Base-by-base conservation (phyloP, 768 basidiomycete genomes). In the Mycena maculata region DNA sequence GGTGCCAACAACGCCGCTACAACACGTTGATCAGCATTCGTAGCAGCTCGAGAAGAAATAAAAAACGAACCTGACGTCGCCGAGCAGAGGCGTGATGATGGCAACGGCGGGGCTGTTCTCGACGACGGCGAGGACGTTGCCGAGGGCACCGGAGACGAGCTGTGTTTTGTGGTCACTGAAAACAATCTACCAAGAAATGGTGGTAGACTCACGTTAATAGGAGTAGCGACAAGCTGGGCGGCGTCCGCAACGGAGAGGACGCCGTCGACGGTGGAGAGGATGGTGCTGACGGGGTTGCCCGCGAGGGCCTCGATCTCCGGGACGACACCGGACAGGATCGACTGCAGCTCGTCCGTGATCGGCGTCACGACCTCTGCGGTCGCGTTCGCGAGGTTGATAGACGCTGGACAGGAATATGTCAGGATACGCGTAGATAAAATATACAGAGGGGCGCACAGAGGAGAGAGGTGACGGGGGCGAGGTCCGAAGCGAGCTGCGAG, bases 191-290 rank as follows among this genome's bases (percentile, higher is more conserved):
- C 18, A 27, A 44, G 7, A 18, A 25, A 3, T 25, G n/a, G 27
- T 41, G 41, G 18, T 12, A 3, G 31, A 57, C 64, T 25, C 2
- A 69, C 68, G 44, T 30, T 36, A 28, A 66, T 31, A 30, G 49
- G 55, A 22, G 60, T 60, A 0, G 65, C 69, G n/a, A 70, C 25
- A 52, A 66, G 59, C 48, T 52, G 48, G 28, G 65, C 69, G 15
- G 65, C 52, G 10, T 60, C 65, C 48, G 49, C 27, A 11, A 45
- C 52, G 11, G 49, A 48, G 49, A 67, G 27, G 39, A 67, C 60
- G 11, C 65, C 69, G 30, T 70, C 65, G 12, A 58, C 64, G 15
- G 69, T 66, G 9, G 61, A 42, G 31, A 70, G 69, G 52, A 70
- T 41, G 13, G 45, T 47, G 57, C 23, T 28, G 49, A 63, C 20